phyloP scores from a whole-genome alignment of 108 stramenopile genomes.

The Conticribra weissflogii region DNA sequence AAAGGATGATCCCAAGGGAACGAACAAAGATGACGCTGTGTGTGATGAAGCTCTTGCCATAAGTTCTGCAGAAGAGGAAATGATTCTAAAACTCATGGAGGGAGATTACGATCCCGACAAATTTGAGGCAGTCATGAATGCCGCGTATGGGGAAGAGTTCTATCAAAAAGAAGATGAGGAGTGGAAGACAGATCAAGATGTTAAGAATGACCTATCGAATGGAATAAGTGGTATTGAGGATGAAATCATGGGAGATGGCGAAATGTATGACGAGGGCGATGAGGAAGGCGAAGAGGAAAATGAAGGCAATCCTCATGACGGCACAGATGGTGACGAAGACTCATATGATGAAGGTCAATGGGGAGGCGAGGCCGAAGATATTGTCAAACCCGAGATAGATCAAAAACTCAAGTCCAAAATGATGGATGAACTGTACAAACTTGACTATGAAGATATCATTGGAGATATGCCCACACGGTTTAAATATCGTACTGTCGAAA shows the following conservation, averaged over 20 bases:
- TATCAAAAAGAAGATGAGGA: slow-evolving; percentile 88
- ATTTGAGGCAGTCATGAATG: slow-evolving; percentile 86
- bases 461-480: slow-evolving; percentile 97
- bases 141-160: slow-evolving; percentile 94
- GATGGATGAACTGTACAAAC: slow-evolving; percentile 94
- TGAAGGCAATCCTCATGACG: slow-evolving; percentile 36
- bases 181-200: slow-evolving; percentile 81
- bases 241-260: slow-evolving; percentile 68
- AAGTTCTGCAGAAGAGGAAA: slow-evolving; percentile 63
- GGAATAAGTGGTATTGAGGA: slow-evolving; percentile 53
- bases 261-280: slow-evolving; percentile 64
- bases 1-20: slow-evolving; percentile 26
- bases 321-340: slow-evolving; percentile 33
- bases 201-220: slow-evolving; percentile 63
- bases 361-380: slow-evolving; percentile 51
- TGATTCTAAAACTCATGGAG: slow-evolving; percentile 86
- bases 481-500: slow-evolving; percentile 94
- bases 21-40: slow-evolving; percentile 1
- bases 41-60: slow-evolving; percentile 18
- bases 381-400: slow-evolving; percentile 56
- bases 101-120: slow-evolving; percentile 96
- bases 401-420: slow-evolving; percentile 74
- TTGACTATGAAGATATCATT: slow-evolving; percentile 99
- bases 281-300: slow-evolving; percentile 47
- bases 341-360: slow-evolving; percentile 58